Conservation (phyloP, 805 yeast species). For the Lipomyces oligophaga region DNA sequence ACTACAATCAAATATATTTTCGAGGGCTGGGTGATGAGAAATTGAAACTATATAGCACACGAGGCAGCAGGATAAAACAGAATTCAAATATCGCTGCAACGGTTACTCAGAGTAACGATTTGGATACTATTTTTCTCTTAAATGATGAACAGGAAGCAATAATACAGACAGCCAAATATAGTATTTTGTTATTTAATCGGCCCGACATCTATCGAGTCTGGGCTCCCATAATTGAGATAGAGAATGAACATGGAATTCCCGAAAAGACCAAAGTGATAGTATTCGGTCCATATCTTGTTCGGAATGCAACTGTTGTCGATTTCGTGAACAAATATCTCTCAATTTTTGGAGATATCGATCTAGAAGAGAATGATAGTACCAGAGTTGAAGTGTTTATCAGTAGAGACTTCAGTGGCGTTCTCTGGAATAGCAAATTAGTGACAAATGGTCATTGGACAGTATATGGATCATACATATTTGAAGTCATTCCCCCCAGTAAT, state of each 20-base stretch:
- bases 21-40: slow-evolving; percentile 1
- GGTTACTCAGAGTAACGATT: slow-evolving; percentile 1
- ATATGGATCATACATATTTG: slow-evolving; percentile 14
- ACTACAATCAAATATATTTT: slow-evolving; percentile 12
- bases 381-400: slow-evolving; percentile 18
- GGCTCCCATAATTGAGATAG: slow-evolving; percentile 15
- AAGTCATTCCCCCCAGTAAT: slow-evolving; percentile 8
- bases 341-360: slow-evolving; percentile 17
- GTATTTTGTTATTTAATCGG: slow-evolving; percentile 10
- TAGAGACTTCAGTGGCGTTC: slow-evolving; percentile 2
- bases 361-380: slow-evolving; percentile 8
- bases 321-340: slow-evolving; percentile 1
- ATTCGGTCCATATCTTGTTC: slow-evolving; percentile 22
- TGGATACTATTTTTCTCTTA: slow-evolving; percentile 5
- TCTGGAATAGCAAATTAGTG: slow-evolving; percentile 16
- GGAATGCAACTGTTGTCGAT: slow-evolving; percentile 10
- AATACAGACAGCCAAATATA: slow-evolving; percentile 6
- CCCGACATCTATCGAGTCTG: slow-evolving; percentile 20
- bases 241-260: slow-evolving; percentile 10
- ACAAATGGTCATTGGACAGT: slow-evolving; percentile 1
- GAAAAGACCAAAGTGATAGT: slow-evolving; percentile 13
- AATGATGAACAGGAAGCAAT: slow-evolving; percentile 9
- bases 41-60: slow-evolving; percentile 6
- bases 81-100: background rate
- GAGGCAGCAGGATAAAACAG: background rate